These are phyloP conservation scores for Pachyrhizus erosus DNA, from an alignment of 306 rosid species.

Conservation along the genomic window DNA sequence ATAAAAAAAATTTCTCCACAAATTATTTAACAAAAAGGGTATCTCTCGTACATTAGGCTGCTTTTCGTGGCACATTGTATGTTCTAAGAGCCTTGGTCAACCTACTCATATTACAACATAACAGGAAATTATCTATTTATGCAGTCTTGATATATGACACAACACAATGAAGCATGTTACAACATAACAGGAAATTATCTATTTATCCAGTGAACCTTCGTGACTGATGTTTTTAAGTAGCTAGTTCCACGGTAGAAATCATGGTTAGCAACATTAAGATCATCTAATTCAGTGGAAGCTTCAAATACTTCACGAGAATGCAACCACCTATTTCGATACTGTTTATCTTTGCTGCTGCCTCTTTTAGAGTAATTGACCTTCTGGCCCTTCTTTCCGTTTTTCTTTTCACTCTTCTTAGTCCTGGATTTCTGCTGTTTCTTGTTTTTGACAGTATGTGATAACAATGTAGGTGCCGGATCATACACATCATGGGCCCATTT, in stretches of 20 bases:
- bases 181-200: slow-evolving; percentile 7
- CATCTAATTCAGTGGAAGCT: slow-evolving; percentile 49
- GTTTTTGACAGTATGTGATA: slow-evolving; percentile 61
- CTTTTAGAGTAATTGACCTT: slow-evolving; percentile 61
- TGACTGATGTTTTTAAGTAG: slow-evolving; percentile 55
- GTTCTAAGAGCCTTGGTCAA: not conserved
- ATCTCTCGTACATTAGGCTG: not conserved
- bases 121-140: slow-evolving; percentile 45
- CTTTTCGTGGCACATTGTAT: not conserved
- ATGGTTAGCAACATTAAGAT: slow-evolving; percentile 50
- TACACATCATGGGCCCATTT: slow-evolving; percentile 92
- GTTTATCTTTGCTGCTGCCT: slow-evolving; percentile 65
- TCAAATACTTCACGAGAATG: slow-evolving; percentile 35
- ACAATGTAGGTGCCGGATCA: slow-evolving; percentile 71
- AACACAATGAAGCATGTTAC: slow-evolving; percentile 20
- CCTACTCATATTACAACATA: not conserved
- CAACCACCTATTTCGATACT: slow-evolving; percentile 40
- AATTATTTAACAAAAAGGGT: not conserved
- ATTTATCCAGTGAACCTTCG: slow-evolving; percentile 57
- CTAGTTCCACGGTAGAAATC: slow-evolving; percentile 66
- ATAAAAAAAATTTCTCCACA: not conserved
- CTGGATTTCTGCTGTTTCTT: slow-evolving; percentile 74
- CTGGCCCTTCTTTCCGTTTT: slow-evolving; percentile 71
- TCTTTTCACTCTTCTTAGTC: slow-evolving; percentile 65
- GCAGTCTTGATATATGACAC: slow-evolving; percentile 7